Percentiles rank a stretch among this genome's conserved stretches.
Evolutionary conservation across 2,329 filamentous ascomycete species (phyloP).

Genomic region (Blastomyces percursus): DNA sequence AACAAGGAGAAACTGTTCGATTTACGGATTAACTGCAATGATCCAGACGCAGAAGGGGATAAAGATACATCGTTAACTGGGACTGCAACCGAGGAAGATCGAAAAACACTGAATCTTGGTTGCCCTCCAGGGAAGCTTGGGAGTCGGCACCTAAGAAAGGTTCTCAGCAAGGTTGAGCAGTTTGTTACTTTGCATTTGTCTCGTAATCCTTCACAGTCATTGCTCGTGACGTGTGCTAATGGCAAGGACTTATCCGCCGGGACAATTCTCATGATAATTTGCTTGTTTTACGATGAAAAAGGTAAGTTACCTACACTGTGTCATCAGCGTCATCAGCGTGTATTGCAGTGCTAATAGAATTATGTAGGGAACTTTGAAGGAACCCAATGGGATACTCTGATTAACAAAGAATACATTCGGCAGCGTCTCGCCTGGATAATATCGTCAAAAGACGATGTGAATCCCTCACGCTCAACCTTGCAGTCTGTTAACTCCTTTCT

Average conservation of each 20-base stretch:
- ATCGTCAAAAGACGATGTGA: conserved; percentile 63
- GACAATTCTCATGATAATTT: conserved; percentile 62
- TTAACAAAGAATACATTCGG: conserved; percentile 69
- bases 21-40: conserved; percentile 34
- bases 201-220: conserved; percentile 21
- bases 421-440: conserved; percentile 72
- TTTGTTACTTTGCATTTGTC: conserved; percentile 40
- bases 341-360: neutral
- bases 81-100: conserved; percentile 25
- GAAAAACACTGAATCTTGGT: conserved; percentile 44
- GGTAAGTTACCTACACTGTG: conserved; percentile 35
- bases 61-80: conserved; percentile 7
- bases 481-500: conserved; percentile 88
- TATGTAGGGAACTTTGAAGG: conserved; percentile 23
- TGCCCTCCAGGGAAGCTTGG: conserved; percentile 65
- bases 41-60: conserved; percentile 8
- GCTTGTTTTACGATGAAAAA: conserved; percentile 56
- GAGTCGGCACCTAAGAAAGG: conserved; percentile 66
- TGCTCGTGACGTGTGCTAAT: conserved; percentile 59
- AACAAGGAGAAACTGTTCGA: conserved; percentile 33
- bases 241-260: conserved; percentile 75
- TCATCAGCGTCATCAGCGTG: neutral
- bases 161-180: conserved; percentile 51
- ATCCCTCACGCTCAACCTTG: conserved; percentile 72
- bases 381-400: conserved; percentile 20